Percentiles rank a stretch among this genome's conserved stretches.
Evolutionary conservation across 108 stramenopile genomes (phyloP).

Genomic region (Nitzschia palea): DNA sequence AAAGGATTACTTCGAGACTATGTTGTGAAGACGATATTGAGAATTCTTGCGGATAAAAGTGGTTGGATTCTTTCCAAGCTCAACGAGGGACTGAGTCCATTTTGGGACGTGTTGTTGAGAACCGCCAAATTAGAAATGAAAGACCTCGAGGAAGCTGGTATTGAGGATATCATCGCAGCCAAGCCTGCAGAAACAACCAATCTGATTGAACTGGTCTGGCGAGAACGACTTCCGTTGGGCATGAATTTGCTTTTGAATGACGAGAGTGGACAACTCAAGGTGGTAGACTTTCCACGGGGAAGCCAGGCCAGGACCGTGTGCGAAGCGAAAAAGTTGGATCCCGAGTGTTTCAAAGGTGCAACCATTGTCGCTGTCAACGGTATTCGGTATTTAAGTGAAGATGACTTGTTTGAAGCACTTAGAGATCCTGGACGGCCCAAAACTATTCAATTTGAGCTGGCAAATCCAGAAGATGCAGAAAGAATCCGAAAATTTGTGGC

Average conservation of each 20-base stretch:
- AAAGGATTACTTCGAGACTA: slow-evolving; percentile 79
- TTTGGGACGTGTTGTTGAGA: slow-evolving; percentile 82
- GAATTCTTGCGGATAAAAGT: slow-evolving; percentile 65
- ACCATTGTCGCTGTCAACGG: slow-evolving; percentile 88
- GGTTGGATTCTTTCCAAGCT: slow-evolving; percentile 79
- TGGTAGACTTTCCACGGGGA: slow-evolving; percentile 91
- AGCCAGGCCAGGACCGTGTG: slow-evolving; percentile 84
- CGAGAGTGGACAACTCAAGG: slow-evolving; percentile 76
- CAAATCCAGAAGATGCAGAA: slow-evolving; percentile 62
- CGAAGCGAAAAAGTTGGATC: slow-evolving; percentile 75
- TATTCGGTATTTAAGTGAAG: slow-evolving; percentile 52
- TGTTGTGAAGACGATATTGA: slow-evolving; percentile 67
- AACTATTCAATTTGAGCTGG: slow-evolving; percentile 78
- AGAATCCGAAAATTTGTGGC: slow-evolving; percentile 59
- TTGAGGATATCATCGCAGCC: slow-evolving; percentile 61
- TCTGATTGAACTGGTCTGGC: slow-evolving; percentile 81
- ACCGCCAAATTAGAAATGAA: slow-evolving; percentile 68
- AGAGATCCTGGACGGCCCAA: slow-evolving; percentile 85
- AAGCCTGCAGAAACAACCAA: slow-evolving; percentile 41
- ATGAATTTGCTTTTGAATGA: slow-evolving; percentile 88
- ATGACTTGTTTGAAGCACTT: slow-evolving; percentile 74
- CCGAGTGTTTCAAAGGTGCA: slow-evolving; percentile 80
- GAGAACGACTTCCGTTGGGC: slow-evolving; percentile 81
- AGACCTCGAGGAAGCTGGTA: slow-evolving; percentile 48
- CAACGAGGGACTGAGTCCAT: slow-evolving; percentile 63